phyloP scores from a whole-genome alignment of 31 red algal genomes.

The Odonthalia washingtoniensis region DNA sequence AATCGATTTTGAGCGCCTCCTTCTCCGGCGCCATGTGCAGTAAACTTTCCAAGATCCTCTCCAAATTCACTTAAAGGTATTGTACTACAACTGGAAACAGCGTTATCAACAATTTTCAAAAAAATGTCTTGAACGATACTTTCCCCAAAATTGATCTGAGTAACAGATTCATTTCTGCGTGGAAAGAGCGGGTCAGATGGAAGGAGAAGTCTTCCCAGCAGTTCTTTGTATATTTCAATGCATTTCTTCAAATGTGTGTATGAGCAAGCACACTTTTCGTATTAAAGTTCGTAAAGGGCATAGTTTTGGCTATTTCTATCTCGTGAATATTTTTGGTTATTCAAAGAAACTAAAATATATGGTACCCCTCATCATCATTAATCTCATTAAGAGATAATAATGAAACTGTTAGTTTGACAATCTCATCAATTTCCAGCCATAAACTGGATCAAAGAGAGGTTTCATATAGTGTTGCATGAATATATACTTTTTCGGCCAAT shows the following conservation, averaged over 20 bases:
- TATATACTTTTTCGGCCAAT: background rate
- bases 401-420: too few species aligned
- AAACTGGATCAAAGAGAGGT: constrained; percentile 5
- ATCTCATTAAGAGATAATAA: background rate
- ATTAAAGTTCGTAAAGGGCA: background rate
- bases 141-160: background rate
- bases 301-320: background rate
- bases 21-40: background rate
- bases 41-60: background rate
- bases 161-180: background rate
- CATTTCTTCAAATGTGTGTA: background rate
- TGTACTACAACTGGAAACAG: background rate
- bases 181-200: background rate
- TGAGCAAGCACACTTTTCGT: background rate
- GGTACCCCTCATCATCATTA: constrained; percentile 4
- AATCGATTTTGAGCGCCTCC: background rate
- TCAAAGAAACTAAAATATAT: constrained; percentile 8
- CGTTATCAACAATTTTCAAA: too few species aligned
- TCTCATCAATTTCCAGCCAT: constrained; percentile 22
- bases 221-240: background rate
- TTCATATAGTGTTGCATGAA: background rate
- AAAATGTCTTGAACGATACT: background rate
- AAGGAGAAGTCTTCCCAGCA: background rate
- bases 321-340: background rate
- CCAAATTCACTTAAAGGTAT: background rate